Evolutionary conservation across 208 protist species (phyloP), one percentile per base, ranked within the genome.

Genomic region (Trypanosoma caninum): DNA sequence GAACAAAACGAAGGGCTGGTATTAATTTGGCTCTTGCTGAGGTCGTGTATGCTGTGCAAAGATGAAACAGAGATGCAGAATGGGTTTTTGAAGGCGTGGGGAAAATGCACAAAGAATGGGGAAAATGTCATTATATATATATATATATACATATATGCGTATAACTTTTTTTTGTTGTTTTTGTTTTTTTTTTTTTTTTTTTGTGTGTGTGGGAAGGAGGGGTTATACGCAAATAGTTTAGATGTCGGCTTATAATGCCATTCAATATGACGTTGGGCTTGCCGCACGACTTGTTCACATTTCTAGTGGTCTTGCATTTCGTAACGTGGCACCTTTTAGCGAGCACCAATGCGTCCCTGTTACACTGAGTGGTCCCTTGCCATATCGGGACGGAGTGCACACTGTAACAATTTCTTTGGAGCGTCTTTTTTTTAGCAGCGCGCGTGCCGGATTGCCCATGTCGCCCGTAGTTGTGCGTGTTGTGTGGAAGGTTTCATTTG

Each of bases 401-500:
- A 27, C 33, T 41, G 18, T 52, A 25, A 57, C 8, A 25, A 50
- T 55, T 52, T 20, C 7, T 2, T 14, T 57, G 22, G 48, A 57
- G 35, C 34, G 34, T 20, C 1, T 11, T 0, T 55, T 34, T 50
- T n/a, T 41, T 33, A n/a, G n/a, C n/a, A 23, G 33, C 44, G 30
- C 14, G 23, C 38, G 22, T 7, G 57, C 14, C 11, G 48, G 18
- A 8, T 0, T 14, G 5, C 23, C 22, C 5, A 22, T 30, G 16
- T n/a, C 38, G 14, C 0, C 11, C 14, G 2, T 66, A 30, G 14
- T 71, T 3, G 64, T 84, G 9, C 56, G 48, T 35, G 69, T 54
- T 7, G 59, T 57, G 10, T 73, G 63, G 54, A 66, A 82, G 35
- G 75, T 76, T 20, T 23, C 65, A 23, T 88, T 84, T 54, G 45